Evolutionary conservation across 2,329 filamentous ascomycete genomes (phyloP), one percentile per base, ranked within the genome.

Genomic region (Lizonia empirigonia): DNA sequence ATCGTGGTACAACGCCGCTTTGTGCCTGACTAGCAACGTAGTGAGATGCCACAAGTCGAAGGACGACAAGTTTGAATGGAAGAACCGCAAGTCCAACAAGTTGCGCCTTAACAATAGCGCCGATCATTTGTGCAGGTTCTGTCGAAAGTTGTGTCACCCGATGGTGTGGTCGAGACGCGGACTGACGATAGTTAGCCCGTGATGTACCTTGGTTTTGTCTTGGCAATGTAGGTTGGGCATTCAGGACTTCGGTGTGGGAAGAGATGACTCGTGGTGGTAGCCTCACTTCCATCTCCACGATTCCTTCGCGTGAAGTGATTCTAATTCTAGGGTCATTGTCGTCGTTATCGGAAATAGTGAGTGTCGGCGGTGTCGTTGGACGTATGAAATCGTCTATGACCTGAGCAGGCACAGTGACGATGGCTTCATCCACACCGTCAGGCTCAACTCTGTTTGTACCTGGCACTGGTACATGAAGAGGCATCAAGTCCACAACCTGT

Each of bases 211-310:
- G 57, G 39, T 24, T 42, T 38, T 22, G 37, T 16, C n/a, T 34
- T 24, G 51, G 33, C 53, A 51, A 29, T 44, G 53, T 12, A 50
- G 50, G 49, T 34, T 45, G 44, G 18, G 47, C 53, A 44, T 55
- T 62, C 35, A 56, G 50, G 16, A 64, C 42, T 44, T 68, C 64
- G 12, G 58, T 69, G 44, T 66, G 66, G 36, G 61, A 63, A 8
- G 65, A 68, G 26, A 71, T 56, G 22, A 69, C 53, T 29, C 66
- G 64, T 37, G 68, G 61, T 7, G 71, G 71, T 15, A 74, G 55
- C 16, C 68, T 67, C 6, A 74, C 71, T 53, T 74, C 71, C 61
- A 74, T 70, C 47, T 73, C 70, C 18, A 74, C 70, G 18, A 73
- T 66, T 3, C 68, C 68, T 44, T 70, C 69, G 20, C 71, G 58